Evolutionary conservation across 164 flowering plant species (phyloP).

Genomic region (Tetracentron sinense): DNA sequence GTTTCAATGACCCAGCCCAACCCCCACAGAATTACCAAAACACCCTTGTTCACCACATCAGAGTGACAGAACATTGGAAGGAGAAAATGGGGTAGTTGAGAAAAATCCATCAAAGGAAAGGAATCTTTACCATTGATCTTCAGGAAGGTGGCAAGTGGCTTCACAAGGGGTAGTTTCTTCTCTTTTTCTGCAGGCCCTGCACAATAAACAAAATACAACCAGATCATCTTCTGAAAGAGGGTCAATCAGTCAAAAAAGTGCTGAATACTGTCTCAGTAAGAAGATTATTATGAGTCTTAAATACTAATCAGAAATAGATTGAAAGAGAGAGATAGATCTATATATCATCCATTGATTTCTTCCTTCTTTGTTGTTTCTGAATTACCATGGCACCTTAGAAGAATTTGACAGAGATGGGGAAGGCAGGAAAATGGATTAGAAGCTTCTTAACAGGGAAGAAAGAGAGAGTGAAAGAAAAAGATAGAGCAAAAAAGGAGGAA

Average conservation of each 20-base stretch:
- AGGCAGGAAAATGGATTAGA: slow-evolving; percentile 64
- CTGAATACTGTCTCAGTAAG: neutral
- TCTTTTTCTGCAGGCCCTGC: slow-evolving; percentile 36
- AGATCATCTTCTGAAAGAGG: slow-evolving; percentile 13
- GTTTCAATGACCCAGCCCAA: neutral
- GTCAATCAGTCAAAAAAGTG: neutral
- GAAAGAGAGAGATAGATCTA: slow-evolving; percentile 4
- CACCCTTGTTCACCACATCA: neutral
- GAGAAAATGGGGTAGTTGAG: slow-evolving; percentile 8
- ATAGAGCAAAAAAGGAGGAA: slow-evolving; percentile 20
- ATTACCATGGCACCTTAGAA: slow-evolving; percentile 1
- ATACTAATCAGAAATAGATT: neutral
- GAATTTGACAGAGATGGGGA: slow-evolving; percentile 47
- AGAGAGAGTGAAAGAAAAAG: slow-evolving; percentile 44
- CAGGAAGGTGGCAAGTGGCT: slow-evolving; percentile 42
- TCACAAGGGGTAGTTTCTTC: slow-evolving; percentile 11
- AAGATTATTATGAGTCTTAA: neutral
- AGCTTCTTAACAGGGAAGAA: slow-evolving; percentile 66
- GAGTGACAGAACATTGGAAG: neutral
- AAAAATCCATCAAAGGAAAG: neutral
- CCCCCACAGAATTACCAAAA: slow-evolving; percentile 9
- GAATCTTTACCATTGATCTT: slow-evolving; percentile 6
- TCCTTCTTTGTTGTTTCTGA: neutral
- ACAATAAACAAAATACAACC: slow-evolving; percentile 16
- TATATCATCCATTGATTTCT: slow-evolving; percentile 17